Percentiles rank a stretch among this genome's conserved stretches.
These are phyloP conservation scores for Lentinula sp. DNA, from an alignment of 768 basidiomycete species.

Conservation along the genomic window DNA sequence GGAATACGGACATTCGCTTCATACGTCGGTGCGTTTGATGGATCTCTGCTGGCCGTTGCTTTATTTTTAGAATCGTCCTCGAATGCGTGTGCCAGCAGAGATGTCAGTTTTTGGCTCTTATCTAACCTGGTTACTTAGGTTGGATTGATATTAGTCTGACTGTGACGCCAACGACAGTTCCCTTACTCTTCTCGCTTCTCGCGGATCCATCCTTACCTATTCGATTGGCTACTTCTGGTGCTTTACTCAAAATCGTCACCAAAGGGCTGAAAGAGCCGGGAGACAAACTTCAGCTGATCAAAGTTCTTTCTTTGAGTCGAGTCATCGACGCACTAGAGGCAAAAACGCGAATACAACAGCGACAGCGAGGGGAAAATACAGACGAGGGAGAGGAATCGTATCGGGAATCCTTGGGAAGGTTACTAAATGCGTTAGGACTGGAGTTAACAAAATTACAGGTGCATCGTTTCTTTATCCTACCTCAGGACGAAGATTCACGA, in stretches of 20 bases:
- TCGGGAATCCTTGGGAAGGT: slow-evolving; percentile 80
- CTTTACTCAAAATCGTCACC: slow-evolving; percentile 75
- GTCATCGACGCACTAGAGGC: slow-evolving; percentile 78
- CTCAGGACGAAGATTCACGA: neutral
- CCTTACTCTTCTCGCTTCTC: slow-evolving; percentile 77
- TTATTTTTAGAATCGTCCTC: too few species aligned
- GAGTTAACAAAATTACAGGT: slow-evolving; percentile 79
- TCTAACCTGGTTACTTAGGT: slow-evolving; percentile 37
- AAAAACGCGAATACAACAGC: slow-evolving; percentile 64
- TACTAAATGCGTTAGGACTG: slow-evolving; percentile 75
- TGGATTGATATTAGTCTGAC: slow-evolving; percentile 99
- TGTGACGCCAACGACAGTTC: slow-evolving; percentile 84
- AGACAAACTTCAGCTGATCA: slow-evolving; percentile 86
- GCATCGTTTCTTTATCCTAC: slow-evolving; percentile 1
- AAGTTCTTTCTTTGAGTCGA: slow-evolving; percentile 80
- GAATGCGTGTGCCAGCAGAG: neutral
- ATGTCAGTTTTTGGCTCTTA: neutral
- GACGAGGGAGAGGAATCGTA: slow-evolving; percentile 89
- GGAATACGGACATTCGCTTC: slow-evolving; percentile 90
- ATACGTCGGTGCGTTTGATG: slow-evolving; percentile 75
- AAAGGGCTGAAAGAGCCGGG: slow-evolving; percentile 91
- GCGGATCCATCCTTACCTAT: slow-evolving; percentile 74
- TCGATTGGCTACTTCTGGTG: slow-evolving; percentile 75
- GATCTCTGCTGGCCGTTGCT: neutral
- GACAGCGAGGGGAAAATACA: slow-evolving; percentile 58